These are phyloP conservation scores for Stentor roeselii DNA, from an alignment of 73 alveolate species.

Conservation along the genomic window DNA sequence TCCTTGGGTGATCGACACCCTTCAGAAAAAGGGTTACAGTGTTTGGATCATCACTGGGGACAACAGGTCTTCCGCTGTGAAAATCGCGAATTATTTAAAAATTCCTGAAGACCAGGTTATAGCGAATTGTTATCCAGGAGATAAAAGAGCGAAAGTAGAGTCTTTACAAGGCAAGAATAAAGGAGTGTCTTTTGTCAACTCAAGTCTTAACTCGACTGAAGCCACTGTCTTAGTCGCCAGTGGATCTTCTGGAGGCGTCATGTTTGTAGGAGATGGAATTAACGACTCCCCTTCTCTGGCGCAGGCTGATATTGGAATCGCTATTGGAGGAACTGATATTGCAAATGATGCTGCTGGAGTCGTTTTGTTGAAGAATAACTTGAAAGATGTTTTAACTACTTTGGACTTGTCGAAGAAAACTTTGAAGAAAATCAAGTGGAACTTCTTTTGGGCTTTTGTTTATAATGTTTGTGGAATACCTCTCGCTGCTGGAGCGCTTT, in stretches of 20 bases:
- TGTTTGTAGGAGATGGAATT: slow-evolving; percentile 94
- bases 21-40: slow-evolving; percentile 46
- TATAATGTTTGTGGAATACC: slow-evolving; percentile 67
- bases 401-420: slow-evolving; percentile 38
- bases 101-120: slow-evolving; percentile 49
- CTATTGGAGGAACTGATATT: slow-evolving; percentile 89
- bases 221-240: not conserved
- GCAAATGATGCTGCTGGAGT: slow-evolving; percentile 83
- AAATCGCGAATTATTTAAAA: slow-evolving; percentile 62
- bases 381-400: slow-evolving; percentile 46
- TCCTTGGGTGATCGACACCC: slow-evolving; percentile 32
- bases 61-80: slow-evolving; percentile 59
- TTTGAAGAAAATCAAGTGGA: slow-evolving; percentile 53
- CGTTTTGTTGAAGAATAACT: slow-evolving; percentile 53
- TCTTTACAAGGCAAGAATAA: not conserved
- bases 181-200: no score
- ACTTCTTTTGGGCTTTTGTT: slow-evolving; percentile 70
- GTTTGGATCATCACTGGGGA: slow-evolving; percentile 85
- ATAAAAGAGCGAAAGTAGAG: slow-evolving; percentile 44
- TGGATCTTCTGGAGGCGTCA: slow-evolving; percentile 34
- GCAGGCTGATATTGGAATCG: slow-evolving; percentile 86
- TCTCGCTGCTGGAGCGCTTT: slow-evolving; percentile 63
- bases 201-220: not conserved
- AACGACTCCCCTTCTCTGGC: slow-evolving; percentile 92
- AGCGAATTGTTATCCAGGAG: slow-evolving; percentile 68